Base-by-base conservation (phyloP, 1,284 basidiomycete genomes). In the Neonothopanus nambi region DNA sequence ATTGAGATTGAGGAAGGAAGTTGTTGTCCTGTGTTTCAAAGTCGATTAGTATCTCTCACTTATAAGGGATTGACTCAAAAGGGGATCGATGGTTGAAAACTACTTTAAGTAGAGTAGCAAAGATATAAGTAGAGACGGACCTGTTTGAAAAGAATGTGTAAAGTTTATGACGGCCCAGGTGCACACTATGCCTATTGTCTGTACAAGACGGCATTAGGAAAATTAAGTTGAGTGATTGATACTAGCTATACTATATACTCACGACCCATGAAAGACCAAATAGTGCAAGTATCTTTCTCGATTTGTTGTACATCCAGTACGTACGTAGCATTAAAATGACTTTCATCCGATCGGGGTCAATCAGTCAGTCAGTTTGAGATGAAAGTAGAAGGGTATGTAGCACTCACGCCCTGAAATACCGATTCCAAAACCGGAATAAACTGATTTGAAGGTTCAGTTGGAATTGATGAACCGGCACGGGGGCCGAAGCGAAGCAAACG, bases 271-370 rank as follows among this genome's bases (percentile, higher is more conserved):
- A 38, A 12, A 60, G 13, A 23, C 51, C 49, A 47, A 61, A 58
- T 43, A 61, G 57, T 12, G 36, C 26, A 15, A 61, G 38, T 18
- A 61, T 35, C 39, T 26, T 55, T 33, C 56, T 57, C 1, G 60
- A 61, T 48, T 56, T 49, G 33, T 60, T 57, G 18, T 60, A 61
- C 5, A 61, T 56, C 3, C 57, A 58, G 44, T 61, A 61, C 3
- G 60, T 60, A 26, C 60, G 52, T 35, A 62, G 46, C 59, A 62
- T 60, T 17, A 62, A 18, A 21, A 62, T 57, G 5, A 62, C 60
- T 62, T 15, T n/a, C n/a, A n/a, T n/a, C n/a, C n/a, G n/a, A n/a
- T n/a, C n/a, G n/a, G n/a, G n/a, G n/a, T n/a, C n/a, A n/a, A n/a
- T n/a, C n/a, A n/a, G n/a, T n/a, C 30, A 13, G 30, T 33, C 13